Conservation (phyloP, 2,329 filamentous ascomycete genomes). For the Fusarium globosum region DNA sequence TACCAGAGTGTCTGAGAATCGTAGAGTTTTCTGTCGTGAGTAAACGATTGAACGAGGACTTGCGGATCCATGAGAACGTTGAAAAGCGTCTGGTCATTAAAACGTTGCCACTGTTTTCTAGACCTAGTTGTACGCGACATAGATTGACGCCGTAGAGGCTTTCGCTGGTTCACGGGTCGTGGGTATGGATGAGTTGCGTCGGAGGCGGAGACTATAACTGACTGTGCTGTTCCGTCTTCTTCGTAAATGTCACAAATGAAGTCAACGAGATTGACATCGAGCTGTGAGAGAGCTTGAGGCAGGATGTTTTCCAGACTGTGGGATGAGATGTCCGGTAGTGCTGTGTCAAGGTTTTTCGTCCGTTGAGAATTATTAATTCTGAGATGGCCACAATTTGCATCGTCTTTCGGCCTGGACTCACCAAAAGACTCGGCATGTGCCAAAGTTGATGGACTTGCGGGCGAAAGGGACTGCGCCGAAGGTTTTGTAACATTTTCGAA, state of each 20-base stretch:
- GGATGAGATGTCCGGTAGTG: not conserved
- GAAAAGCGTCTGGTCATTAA: constrained; percentile 73
- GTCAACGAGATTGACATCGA: constrained; percentile 67
- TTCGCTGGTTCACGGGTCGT: constrained; percentile 20
- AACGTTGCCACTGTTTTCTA: constrained; percentile 65
- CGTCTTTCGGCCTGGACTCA: constrained; percentile 37
- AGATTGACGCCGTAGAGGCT: constrained; percentile 21
- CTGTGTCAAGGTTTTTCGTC: not conserved
- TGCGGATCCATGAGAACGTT: constrained; percentile 69
- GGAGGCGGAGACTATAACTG: constrained; percentile 45
- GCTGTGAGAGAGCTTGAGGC: constrained; percentile 66
- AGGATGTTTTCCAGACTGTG: constrained; percentile 50
- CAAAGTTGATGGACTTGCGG: not conserved
- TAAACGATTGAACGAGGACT: constrained; percentile 68
- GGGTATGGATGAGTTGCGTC: constrained; percentile 13
- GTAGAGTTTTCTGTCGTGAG: constrained; percentile 61
- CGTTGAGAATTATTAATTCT: constrained; percentile 31
- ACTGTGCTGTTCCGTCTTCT: constrained; percentile 65
- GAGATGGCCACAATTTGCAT: constrained; percentile 27
- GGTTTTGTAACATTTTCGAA: constrained; percentile 53
- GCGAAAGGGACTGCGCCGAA: constrained; percentile 9
- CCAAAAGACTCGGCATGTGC: not conserved
- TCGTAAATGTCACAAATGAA: constrained; percentile 71
- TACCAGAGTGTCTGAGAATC: constrained; percentile 73
- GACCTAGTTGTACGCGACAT: constrained; percentile 16